Percentiles rank a stretch among this genome's conserved stretches.
Evolutionary conservation across 2,329 filamentous ascomycete species (phyloP).

Genomic region (Passalora sequoiae): DNA sequence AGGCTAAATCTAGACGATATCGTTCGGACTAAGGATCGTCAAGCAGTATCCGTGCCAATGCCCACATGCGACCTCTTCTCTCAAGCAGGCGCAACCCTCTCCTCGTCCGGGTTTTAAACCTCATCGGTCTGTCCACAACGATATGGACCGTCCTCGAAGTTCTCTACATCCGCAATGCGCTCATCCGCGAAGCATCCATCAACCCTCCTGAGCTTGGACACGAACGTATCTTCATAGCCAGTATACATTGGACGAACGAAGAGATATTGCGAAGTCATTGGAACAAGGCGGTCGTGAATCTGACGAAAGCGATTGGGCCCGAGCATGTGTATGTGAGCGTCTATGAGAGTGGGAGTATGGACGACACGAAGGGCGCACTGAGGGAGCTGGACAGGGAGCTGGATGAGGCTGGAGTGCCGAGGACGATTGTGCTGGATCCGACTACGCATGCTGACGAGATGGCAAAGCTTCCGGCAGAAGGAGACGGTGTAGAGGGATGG

Average conservation of each 20-base stretch:
- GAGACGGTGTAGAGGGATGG: constrained; percentile 55
- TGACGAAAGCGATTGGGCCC: constrained; percentile 54
- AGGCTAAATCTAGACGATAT: too few species aligned
- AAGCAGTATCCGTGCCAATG: too few species aligned
- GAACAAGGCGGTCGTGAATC: constrained; percentile 55
- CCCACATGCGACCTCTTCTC: not conserved
- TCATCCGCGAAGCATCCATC: constrained; percentile 13
- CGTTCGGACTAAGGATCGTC: too few species aligned
- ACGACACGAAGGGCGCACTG: constrained; percentile 61
- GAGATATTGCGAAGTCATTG: constrained; percentile 56
- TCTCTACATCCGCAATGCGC: constrained; percentile 17
- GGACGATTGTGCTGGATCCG: constrained; percentile 54
- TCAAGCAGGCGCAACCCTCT: not conserved
- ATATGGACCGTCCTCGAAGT: constrained; percentile 23
- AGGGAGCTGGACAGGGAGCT: constrained; percentile 53
- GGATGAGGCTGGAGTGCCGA: constrained; percentile 48
- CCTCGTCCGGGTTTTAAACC: not conserved
- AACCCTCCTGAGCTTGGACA: constrained; percentile 16
- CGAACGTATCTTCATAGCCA: constrained; percentile 58
- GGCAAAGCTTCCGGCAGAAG: constrained; percentile 40
- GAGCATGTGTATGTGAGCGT: constrained; percentile 65
- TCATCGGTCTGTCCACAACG: not conserved
- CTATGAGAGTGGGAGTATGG: constrained; percentile 64
- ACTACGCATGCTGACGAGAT: constrained; percentile 57
- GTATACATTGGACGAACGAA: constrained; percentile 65